Evolutionary conservation across 2,329 filamentous ascomycete species (phyloP), one percentile per base, ranked within the genome.

Genomic region (Coniochaeta ligniaria): DNA sequence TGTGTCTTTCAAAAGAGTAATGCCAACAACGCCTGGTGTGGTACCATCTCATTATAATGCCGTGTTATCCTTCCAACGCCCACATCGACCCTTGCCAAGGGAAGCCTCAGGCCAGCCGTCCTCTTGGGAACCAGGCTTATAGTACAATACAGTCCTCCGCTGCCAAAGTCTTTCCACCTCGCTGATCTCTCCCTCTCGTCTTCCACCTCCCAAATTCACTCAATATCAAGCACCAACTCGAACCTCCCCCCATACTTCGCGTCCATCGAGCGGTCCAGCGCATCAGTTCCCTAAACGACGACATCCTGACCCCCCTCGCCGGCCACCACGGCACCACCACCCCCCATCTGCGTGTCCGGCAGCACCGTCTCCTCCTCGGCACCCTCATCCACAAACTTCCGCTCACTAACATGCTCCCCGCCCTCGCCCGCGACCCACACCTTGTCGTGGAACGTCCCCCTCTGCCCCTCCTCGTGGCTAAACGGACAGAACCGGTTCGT

Each of bases 381-480:
- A 12, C 80, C 78, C 56, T 91, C 88, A 61, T 91, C 86, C 58
- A 94, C 86, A 76, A 96, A 97, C 71, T 91, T 94, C 68, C 93
- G 83, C 74, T 96, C 91, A 70, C 92, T 96, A 57, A 96, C 87
- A 72, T 96, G 91, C 61, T 84, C 79, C 66, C 81, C 83, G 31
- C 74, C 70, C 24, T 75, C 77, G 38, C 82, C 83, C 3, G 91
- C 84, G 20, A 88, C 92, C 94, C 94, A 98, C 31, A 96, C 91
- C 77, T 96, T 97, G 73, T 96, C 91, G 63, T 88, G 84, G 75
- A 92, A 94, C 16, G 84, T 85, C 58, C 90, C 92, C 67, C 91
- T 86, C 78, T 99, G 95, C 14, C 94, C 95, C 60, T 96, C 92
- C 45, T 87, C 89, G 74, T 99, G 95, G 74, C 92, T 92, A 78